Evolutionary conservation across 2,329 filamentous ascomycete species (phyloP), one percentile per base, ranked within the genome.

Genomic region (Paracamarosporium sp.): DNA sequence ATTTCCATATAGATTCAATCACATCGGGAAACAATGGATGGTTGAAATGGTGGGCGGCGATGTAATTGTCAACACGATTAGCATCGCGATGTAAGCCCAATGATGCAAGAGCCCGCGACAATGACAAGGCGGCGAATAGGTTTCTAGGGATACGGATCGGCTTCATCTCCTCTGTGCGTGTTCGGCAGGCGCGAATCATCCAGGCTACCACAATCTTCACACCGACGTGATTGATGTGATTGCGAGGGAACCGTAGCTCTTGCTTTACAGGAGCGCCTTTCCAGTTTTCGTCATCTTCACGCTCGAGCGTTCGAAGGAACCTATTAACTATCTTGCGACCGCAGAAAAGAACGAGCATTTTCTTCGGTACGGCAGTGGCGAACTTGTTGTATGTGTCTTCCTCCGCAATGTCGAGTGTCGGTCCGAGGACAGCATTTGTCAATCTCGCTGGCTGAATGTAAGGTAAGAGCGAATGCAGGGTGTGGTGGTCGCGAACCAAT

Each of bases 121-220:
- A 60, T 1, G 63, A 66, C 25, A 67, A 67, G 0, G 69, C 65
- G 4, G 60, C 64, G 30, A 69, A 68, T 1, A 57, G 50, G 11
- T 66, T 65, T 1, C 45, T 46, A 0, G 68, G 69, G 5, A 66
- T 45, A 6, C 33, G 50, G 4, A 72, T 57, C 20, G 55, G 60
- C 22, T 57, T 36, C 57, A 66, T 66, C 6, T 20, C 33, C 3
- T 25, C 25, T 59, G 60, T 59, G 11, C 47, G 27, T 1, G 20
- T 28, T 2, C 50, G 50, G 43, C 68, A 71, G 2, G 68, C 69
- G 5, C 63, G 60, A 1, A 33, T 41, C 68, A 72, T 70, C 68
- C 69, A 72, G 1, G 63, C 38, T 5, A 69, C 17, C 6, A 72
- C 27, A 7, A 65, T 58, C 5, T 45, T 64, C 9, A 68, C 17